A percentile compares a stretch with the other conserved stretches of the same genome.
Conservation (phyloP, 1,284 basidiomycete genomes). For the Ustilago loliicola region DNA sequence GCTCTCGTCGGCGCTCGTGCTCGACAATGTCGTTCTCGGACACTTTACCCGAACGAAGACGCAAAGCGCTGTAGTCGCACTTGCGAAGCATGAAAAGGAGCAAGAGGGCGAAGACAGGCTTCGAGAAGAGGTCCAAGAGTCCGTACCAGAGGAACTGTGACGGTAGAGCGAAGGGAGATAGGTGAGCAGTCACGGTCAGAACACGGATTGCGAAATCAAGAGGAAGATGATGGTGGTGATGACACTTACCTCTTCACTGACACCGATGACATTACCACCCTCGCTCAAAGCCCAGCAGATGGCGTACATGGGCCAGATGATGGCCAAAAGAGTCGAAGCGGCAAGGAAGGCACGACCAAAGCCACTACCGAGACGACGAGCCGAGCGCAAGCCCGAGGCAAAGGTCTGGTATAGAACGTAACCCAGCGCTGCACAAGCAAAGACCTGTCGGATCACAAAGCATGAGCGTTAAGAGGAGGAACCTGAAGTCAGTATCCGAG, state of each 20-base stretch:
- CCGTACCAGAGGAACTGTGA: slow-evolving; percentile 75
- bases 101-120: slow-evolving; percentile 65
- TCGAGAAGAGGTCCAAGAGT: slow-evolving; percentile 75
- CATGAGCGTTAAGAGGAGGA: no score
- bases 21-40: slow-evolving; percentile 27
- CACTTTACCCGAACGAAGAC: slow-evolving; percentile 45
- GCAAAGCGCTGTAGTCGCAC: slow-evolving; percentile 48
- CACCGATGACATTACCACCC: slow-evolving; percentile 73
- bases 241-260: slow-evolving; percentile 34
- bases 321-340: slow-evolving; percentile 68
- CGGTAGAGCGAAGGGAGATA: not conserved
- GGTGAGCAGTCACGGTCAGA: slow-evolving; percentile 62
- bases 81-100: slow-evolving; percentile 49
- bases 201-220: not conserved
- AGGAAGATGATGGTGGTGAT: not conserved
- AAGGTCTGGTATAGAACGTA: slow-evolving; percentile 65
- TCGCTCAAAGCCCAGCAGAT: slow-evolving; percentile 74
- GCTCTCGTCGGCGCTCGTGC: slow-evolving; percentile 11
- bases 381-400: slow-evolving; percentile 68
- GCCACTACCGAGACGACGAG: slow-evolving; percentile 70
- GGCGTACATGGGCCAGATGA: slow-evolving; percentile 55
- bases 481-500: not conserved
- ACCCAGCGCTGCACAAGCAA: slow-evolving; percentile 73
- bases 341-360: slow-evolving; percentile 72
- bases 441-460: slow-evolving; percentile 14